phyloP scores from a whole-genome alignment of 163 green algal genomes.

The Scenedesmus sp. region DNA sequence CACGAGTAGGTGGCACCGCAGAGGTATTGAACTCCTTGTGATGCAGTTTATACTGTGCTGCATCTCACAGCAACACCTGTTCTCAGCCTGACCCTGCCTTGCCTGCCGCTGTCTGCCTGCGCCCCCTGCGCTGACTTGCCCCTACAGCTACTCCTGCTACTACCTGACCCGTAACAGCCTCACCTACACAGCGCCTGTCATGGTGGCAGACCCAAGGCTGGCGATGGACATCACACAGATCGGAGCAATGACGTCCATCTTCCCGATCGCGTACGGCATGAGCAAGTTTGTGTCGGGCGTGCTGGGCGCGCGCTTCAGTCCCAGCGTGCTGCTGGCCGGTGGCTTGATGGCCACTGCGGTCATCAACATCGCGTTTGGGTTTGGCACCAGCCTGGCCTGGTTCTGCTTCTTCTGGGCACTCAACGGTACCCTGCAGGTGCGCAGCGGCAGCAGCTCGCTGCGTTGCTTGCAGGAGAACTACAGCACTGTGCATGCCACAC shows the following conservation, averaged over 20 bases:
- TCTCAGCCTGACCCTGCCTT: neutral
- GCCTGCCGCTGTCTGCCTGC: neutral
- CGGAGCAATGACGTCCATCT: conserved; percentile 95
- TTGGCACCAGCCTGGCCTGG: conserved; percentile 86
- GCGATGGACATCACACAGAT: conserved; percentile 94
- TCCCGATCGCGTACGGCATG: conserved; percentile 95
- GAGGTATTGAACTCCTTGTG: too few relatives aligned
- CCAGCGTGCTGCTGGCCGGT: conserved; percentile 87
- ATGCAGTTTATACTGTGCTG: too few relatives aligned
- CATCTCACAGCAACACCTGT: neutral
- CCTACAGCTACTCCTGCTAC: conserved; percentile 88
- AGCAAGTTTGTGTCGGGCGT: conserved; percentile 95
- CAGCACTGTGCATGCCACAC: too few relatives aligned
- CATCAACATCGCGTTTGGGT: conserved; percentile 95
- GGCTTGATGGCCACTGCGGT: conserved; percentile 91
- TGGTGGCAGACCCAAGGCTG: conserved; percentile 91
- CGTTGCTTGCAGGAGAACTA: too few relatives aligned
- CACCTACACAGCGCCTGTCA: conserved; percentile 95
- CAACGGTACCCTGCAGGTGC: conserved; percentile 94
- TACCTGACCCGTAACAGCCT: conserved; percentile 97
- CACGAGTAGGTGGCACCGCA: too few relatives aligned
- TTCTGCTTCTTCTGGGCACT: conserved; percentile 94
- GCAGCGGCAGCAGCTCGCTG: conserved; percentile 5
- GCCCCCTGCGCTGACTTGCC: too few relatives aligned
- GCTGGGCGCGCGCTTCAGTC: conserved; percentile 88